These are phyloP conservation scores for Fusarium redolens DNA, from an alignment of 2,329 filamentous ascomycete species.

Conservation along the genomic window DNA sequence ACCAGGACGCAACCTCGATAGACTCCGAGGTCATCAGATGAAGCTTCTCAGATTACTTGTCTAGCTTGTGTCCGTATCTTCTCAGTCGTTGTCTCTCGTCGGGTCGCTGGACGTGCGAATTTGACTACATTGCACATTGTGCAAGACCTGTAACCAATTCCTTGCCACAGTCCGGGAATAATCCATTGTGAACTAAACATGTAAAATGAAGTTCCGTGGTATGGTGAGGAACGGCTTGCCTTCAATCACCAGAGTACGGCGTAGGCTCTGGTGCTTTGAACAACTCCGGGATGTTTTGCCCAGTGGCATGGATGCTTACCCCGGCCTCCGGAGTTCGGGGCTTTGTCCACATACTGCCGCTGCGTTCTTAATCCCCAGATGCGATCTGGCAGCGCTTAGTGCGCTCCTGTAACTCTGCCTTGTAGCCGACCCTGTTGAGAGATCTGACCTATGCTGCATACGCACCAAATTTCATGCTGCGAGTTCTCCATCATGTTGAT, in stretches of 20 bases:
- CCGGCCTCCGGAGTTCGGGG: conserved; percentile 39
- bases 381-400: conserved; percentile 48
- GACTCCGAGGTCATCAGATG: conserved; percentile 35
- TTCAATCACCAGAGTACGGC: conserved; percentile 26
- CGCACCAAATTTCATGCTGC: conserved; percentile 39
- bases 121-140: conserved; percentile 4
- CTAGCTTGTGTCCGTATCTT: conserved; percentile 3
- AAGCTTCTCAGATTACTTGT: conserved; percentile 13
- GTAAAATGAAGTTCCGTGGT: conserved; percentile 5
- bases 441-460: conserved; percentile 46
- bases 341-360: conserved; percentile 46
- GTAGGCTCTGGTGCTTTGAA: conserved; percentile 25
- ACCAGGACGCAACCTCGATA: conserved; percentile 36
- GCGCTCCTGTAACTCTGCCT: conserved; percentile 44
- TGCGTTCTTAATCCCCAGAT: conserved; percentile 43
- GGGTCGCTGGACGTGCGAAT: not conserved
- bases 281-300: conserved; percentile 38
- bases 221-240: conserved; percentile 4
- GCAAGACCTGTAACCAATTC: conserved; percentile 6
- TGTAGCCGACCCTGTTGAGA: conserved; percentile 38
- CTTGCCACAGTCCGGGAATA: not conserved
- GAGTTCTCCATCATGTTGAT: conserved; percentile 25
- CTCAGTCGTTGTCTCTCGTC: conserved; percentile 14
- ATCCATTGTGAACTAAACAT: conserved; percentile 18
- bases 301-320: conserved; percentile 35